Conservation (phyloP, 1,284 basidiomycete species). For the Sporisorium sorghi region DNA sequence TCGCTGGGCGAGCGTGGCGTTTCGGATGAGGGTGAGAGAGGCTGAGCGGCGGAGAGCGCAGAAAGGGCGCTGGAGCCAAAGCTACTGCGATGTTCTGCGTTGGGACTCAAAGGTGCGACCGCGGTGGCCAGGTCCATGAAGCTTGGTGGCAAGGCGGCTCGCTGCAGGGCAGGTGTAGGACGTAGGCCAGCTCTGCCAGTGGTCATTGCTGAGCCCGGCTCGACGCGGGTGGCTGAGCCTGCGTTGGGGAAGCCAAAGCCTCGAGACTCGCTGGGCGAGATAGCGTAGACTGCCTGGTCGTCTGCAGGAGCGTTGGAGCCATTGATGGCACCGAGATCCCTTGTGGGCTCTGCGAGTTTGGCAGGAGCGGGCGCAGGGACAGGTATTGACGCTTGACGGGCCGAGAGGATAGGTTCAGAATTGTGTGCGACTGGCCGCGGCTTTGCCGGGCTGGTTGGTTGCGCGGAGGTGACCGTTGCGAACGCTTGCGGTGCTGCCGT, state of each 20-base stretch:
- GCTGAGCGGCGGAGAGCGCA: constrained; percentile 8
- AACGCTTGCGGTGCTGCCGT: constrained; percentile 17
- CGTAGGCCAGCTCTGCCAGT: constrained; percentile 20
- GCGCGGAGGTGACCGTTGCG: background rate
- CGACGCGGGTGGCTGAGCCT: constrained; percentile 6
- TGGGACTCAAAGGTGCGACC: constrained; percentile 3
- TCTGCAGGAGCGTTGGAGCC: background rate
- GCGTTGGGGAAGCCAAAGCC: constrained; percentile 2
- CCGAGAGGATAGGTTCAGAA: constrained; percentile 20
- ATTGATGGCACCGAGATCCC: background rate
- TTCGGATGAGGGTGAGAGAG: constrained; percentile 36
- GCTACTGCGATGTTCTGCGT: constrained; percentile 18
- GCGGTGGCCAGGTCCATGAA: constrained; percentile 21
- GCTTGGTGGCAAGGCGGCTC: constrained; percentile 17
- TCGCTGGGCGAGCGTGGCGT: constrained; percentile 34
- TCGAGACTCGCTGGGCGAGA: constrained; percentile 13
- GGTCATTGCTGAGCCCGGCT: constrained; percentile 24
- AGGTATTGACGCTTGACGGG: constrained; percentile 17
- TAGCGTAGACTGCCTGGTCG: constrained; percentile 11
- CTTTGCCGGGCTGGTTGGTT: constrained; percentile 23
- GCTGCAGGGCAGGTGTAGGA: constrained; percentile 11
- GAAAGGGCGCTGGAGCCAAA: constrained; percentile 25
- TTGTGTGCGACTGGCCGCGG: background rate
- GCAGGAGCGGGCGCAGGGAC: background rate
- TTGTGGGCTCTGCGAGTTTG: background rate